Base-by-base conservation (phyloP, 371 early-diverging fungal species). In the Umbelopsis sp. region DNA sequence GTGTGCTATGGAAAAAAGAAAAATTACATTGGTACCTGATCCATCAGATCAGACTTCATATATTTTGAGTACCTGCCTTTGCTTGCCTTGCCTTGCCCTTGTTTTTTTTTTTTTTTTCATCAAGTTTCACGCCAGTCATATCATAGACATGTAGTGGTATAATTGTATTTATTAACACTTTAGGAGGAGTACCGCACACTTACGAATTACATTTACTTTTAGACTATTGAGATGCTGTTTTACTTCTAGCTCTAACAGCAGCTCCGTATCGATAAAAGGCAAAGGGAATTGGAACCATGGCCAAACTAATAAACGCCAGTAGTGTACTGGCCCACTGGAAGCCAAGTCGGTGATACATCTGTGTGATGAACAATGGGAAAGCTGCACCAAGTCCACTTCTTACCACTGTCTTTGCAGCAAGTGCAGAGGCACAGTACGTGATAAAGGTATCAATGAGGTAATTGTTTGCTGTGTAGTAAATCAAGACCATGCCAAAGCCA, bases 371-470 rank as follows among this genome's bases (percentile, higher is more conserved):
- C 4, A 83, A 72, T 35, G 83, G 83, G 66, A 83, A 83, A 9
- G 80, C 81, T 32, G 77, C 79, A 32, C 83, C 83, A n/a, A 77
- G 72, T 50, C 75, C 78, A 9, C 77, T 76, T 67, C 83, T 76
- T 14, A 80, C 70, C 4, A 83, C 64, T 0, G 79, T 76, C 50
- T 80, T 80, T 62, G 79, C 83, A 7, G 83, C 80, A 65, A 83
- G 69, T 4, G 80, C 81, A 11, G 79, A 80, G 0, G 83, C 78
- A 38, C 72, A 74, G 69, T 80, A 80, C 14, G 75, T 72, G 63
- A 75, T 73, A 67, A 76, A 80, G 24, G 77, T 77, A 45, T 83
- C 83, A 48, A 80, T 79, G 35, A 83, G 76, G 29, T 83, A 83
- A 57, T 80, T 83, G 45, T 78, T 79, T 45, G 81, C 78, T 29